phyloP scores from a whole-genome alignment of 768 basidiomycete genomes.

The Amyloporia xantha region DNA sequence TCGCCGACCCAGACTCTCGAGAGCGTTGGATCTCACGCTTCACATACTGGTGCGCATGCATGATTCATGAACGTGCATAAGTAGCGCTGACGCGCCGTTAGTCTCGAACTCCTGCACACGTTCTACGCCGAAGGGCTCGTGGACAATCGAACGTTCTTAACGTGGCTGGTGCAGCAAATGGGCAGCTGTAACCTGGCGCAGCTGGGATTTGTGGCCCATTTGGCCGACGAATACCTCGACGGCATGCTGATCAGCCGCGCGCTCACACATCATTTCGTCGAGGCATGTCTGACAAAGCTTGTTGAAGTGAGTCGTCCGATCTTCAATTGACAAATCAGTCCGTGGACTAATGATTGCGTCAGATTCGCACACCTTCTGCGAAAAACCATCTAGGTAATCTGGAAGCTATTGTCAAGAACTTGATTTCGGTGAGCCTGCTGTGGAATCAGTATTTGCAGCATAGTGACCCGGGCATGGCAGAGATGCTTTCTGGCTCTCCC shows the following conservation, averaged over 20 bases:
- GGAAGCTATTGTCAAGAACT: slow-evolving; percentile 42
- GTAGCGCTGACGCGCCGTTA: slow-evolving; percentile 21
- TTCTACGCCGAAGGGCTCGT: slow-evolving; percentile 80
- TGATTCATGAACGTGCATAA: too few species aligned
- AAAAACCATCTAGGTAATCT: slow-evolving; percentile 51
- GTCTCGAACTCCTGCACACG: slow-evolving; percentile 62
- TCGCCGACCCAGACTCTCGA: slow-evolving; percentile 63
- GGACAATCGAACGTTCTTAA: slow-evolving; percentile 68
- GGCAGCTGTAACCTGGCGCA: slow-evolving; percentile 75
- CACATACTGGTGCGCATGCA: slow-evolving; percentile 61
- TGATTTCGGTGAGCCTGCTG: slow-evolving; percentile 44
- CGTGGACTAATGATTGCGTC: background rate
- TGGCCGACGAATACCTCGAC: slow-evolving; percentile 77
- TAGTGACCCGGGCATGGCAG: slow-evolving; percentile 29
- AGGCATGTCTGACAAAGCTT: slow-evolving; percentile 63
- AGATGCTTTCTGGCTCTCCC: slow-evolving; percentile 64
- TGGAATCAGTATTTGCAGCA: background rate
- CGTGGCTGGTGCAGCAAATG: slow-evolving; percentile 78
- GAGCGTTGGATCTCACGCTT: slow-evolving; percentile 77
- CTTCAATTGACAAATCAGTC: background rate
- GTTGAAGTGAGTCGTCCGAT: slow-evolving; percentile 44
- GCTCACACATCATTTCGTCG: slow-evolving; percentile 60
- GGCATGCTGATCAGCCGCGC: slow-evolving; percentile 64
- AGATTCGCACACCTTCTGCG: slow-evolving; percentile 47
- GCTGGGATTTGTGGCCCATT: slow-evolving; percentile 63